Evolutionary conservation across 2,329 filamentous ascomycete genomes (phyloP).

Genomic region (Hortaea werneckii): DNA sequence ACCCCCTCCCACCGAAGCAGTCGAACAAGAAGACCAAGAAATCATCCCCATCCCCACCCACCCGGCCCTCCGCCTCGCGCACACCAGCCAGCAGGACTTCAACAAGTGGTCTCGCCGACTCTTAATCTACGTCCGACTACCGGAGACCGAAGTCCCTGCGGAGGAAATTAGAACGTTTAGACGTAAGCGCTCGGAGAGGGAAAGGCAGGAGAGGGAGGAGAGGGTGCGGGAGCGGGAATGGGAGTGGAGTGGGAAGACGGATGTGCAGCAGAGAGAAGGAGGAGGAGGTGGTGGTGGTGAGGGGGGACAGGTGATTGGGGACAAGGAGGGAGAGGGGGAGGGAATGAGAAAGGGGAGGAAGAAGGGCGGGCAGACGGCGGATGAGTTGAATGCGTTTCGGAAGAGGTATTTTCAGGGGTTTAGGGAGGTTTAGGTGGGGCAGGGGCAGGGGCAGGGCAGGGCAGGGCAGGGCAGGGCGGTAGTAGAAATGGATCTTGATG

Average conservation of each 20-base stretch:
- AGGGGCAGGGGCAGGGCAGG: too few relatives aligned
- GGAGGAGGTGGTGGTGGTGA: too few relatives aligned
- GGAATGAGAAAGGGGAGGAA: slow-evolving; percentile 29
- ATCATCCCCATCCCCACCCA: slow-evolving; percentile 53
- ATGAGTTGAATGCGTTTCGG: slow-evolving; percentile 60
- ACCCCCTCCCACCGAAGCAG: neutral
- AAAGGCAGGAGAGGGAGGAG: too few relatives aligned
- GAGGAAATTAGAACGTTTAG: slow-evolving; percentile 18
- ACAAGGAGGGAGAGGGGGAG: slow-evolving; percentile 12
- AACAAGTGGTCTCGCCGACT: slow-evolving; percentile 87
- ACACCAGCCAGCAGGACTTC: slow-evolving; percentile 75
- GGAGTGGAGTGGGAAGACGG: too few relatives aligned
- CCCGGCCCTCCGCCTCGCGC: slow-evolving; percentile 61
- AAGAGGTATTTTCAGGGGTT: slow-evolving; percentile 34
- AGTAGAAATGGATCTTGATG: too few relatives aligned
- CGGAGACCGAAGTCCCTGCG: slow-evolving; percentile 43
- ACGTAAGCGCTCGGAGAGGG: too few relatives aligned
- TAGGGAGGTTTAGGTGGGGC: slow-evolving; percentile 5
- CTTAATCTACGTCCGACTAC: slow-evolving; percentile 70
- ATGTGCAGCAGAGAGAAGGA: too few relatives aligned
- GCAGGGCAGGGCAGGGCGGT: too few relatives aligned
- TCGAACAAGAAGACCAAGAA: neutral
- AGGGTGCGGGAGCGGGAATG: too few relatives aligned
- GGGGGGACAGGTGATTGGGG: too few relatives aligned
- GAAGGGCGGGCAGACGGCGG: slow-evolving; percentile 36